Evolutionary conservation across 345 rosid species (phyloP).

Genomic region (Arabidopsis thaliana): TAIR10.1 NC_003076.8:16707501-16708000

Average conservation of each 20-base stretch:
- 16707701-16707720: not conserved
- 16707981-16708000: not conserved
- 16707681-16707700: not conserved
- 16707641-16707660: not conserved
- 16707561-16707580: constrained; percentile 90
- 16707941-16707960: constrained; percentile 93
- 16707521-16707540: constrained; percentile 1
- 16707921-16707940: constrained; percentile 98
- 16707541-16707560: constrained; percentile 63
- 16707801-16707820: constrained; percentile 92
- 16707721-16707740: constrained; percentile 53
- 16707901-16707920: constrained; percentile 96
- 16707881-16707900: constrained; percentile 87
- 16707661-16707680: not conserved
- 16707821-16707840: constrained; percentile 76
- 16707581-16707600: constrained; percentile 81
- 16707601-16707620: constrained; percentile 95
- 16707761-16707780: constrained; percentile 68
- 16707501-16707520: not conserved
- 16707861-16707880: constrained; percentile 95
- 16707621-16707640: constrained; percentile 96
- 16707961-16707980: constrained; percentile 26
- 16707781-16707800: constrained; percentile 58
- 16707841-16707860: constrained; percentile 87
- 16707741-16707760: constrained; percentile 73